These are phyloP conservation scores for Dioscorea dumetorum DNA, from an alignment of 106 monocot genomes.

Conservation along the genomic window DNA sequence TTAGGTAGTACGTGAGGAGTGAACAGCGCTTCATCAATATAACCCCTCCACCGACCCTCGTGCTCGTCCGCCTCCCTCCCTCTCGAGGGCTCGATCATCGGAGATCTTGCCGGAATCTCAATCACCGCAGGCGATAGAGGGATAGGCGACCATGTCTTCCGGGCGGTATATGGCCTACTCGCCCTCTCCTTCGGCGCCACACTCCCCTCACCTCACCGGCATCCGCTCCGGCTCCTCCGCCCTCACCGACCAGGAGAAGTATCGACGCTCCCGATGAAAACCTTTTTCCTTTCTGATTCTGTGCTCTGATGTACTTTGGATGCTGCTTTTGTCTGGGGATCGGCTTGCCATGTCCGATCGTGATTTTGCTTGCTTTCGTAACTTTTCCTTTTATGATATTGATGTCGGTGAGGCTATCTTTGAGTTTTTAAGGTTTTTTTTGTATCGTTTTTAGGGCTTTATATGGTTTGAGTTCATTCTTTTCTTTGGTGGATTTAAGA, in stretches of 20 bases:
- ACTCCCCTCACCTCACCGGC: constrained; percentile 62
- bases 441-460: too few species aligned
- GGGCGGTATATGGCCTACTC: constrained; percentile 90
- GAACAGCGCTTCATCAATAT: not conserved
- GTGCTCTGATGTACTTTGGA: too few species aligned
- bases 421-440: not conserved
- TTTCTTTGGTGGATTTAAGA: too few species aligned
- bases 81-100: not conserved
- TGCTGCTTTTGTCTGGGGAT: too few species aligned
- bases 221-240: constrained; percentile 42
- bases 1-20: not conserved
- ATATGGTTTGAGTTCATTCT: too few species aligned
- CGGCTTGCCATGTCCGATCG: not conserved
- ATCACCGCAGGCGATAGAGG: constrained; percentile 3
- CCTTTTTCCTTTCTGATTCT: not conserved
- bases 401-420: not conserved
- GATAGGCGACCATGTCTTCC: constrained; percentile 26
- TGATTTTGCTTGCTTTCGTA: not conserved
- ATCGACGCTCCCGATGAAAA: not conserved
- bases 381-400: not conserved
- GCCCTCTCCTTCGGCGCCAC: constrained; percentile 69
- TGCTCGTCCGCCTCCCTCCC: not conserved
- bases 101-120: not conserved
- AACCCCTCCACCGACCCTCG: not conserved
- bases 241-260: constrained; percentile 85